Evolutionary conservation across 2,329 filamentous ascomycete genomes (phyloP), one percentile per base, ranked within the genome.

Genomic region (Eurotiales sp.): DNA sequence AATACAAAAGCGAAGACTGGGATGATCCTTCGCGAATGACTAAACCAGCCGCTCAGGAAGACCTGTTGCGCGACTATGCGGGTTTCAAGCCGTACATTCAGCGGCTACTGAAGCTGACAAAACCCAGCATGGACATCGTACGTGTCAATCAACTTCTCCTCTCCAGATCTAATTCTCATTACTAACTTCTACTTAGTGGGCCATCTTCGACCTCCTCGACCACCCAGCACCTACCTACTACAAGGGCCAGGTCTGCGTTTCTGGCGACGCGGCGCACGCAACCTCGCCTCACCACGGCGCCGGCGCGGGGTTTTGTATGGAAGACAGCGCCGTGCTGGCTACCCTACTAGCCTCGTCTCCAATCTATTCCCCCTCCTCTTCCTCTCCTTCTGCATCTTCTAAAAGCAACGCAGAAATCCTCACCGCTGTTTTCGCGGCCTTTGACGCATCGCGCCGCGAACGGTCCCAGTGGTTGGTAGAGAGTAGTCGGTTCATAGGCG

Each of bases 381-480:
- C n/a, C n/a, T n/a, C n/a, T n/a, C n/a, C n/a, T n/a, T n/a, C n/a
- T n/a, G n/a, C n/a, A n/a, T n/a, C n/a, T n/a, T n/a, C n/a, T n/a
- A n/a, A n/a, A n/a, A n/a, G 40, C 21, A 27, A 43, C 8, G 37
- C 21, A 25, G 8, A n/a, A 27, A 39, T 34, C 34, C 34, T 40
- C 2, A 14, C 34, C 17, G 67, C 65, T 0, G 79, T 70, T 0
- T 81, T 84, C 44, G 65, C 66, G n/a, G 73, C 73, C 0, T 84
- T 78, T 41, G 79, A 83, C 54, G 64, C 62, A 8, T 65, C 75
- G 4, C 68, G 82, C 0, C 67, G 79, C 3, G 70, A 76, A 11
- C 64, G 79, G 8, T 74, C 71, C 7, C 76, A 80, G 52, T 72
- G 71, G 60, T 62, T 81, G 0, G 77, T 81, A 0, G 64, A 69